A percentile compares a stretch with the other conserved stretches of the same genome.
These are phyloP conservation scores for Gossypium arboreum DNA, from an alignment of 345 rosid species.

Conservation along the genomic window DNA sequence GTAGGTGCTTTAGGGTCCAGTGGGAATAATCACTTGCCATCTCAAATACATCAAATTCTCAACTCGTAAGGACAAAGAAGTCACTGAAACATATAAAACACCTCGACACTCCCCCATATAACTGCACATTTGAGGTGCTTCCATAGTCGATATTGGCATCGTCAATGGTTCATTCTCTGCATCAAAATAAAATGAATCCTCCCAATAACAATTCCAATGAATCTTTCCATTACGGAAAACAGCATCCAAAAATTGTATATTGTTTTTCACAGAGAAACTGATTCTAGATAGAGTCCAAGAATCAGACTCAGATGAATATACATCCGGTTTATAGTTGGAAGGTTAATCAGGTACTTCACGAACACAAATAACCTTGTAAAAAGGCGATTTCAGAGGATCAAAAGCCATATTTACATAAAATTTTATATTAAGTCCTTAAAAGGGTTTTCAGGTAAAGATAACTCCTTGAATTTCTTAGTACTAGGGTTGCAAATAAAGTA, in stretches of 20 bases:
- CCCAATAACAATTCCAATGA: background rate
- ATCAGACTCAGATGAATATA: conserved; percentile 4
- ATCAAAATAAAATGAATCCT: background rate
- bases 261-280: background rate
- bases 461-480: background rate
- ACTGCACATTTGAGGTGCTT: no score
- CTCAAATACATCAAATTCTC: background rate
- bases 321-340: background rate
- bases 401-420: background rate
- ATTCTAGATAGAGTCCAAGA: background rate
- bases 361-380: background rate
- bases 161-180: background rate
- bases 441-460: background rate
- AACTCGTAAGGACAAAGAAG: background rate
- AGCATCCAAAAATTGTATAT: background rate
- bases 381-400: conserved; percentile 6
- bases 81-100: background rate
- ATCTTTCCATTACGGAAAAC: background rate
- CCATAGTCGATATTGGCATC: background rate
- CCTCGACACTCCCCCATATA: background rate
- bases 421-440: background rate
- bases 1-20: background rate
- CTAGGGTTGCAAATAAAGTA: background rate
- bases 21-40: conserved; percentile 1
- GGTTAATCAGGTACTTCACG: background rate